These are phyloP conservation scores for Colletotrichum lini DNA, from an alignment of 2,329 filamentous ascomycete genomes.

Conservation along the genomic window DNA sequence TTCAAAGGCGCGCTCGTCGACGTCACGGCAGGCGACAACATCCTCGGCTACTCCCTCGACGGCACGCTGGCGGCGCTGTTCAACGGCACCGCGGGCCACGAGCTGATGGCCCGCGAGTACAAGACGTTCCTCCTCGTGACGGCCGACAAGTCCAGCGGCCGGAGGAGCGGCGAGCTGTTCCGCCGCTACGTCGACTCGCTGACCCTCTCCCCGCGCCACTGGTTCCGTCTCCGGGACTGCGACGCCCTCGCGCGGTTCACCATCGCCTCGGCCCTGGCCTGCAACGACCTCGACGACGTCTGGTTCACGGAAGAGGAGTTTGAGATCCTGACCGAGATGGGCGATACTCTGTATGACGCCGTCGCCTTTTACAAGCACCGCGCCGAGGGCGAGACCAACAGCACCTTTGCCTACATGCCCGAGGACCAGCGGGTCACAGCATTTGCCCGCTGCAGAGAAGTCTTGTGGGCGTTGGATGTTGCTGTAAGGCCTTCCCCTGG, in stretches of 20 bases:
- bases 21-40: not conserved
- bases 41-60: not conserved
- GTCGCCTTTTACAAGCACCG: constrained; percentile 48
- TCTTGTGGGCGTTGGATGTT: not conserved
- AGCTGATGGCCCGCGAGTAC: not conserved
- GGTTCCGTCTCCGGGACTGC: not conserved
- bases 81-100: not conserved
- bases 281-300: not conserved
- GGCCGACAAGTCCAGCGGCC: not conserved
- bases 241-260: not conserved
- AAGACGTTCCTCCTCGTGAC: not conserved
- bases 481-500: too few species aligned
- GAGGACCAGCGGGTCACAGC: constrained; percentile 9
- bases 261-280: not conserved
- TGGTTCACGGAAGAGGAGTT: not conserved
- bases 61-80: not conserved
- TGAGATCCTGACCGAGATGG: constrained; percentile 28
- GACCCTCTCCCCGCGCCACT: not conserved
- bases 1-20: not conserved
- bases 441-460: constrained; percentile 31
- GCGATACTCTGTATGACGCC: constrained; percentile 47
- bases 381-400: constrained; percentile 48
- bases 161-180: not conserved
- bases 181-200: not conserved
- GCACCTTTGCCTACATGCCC: constrained; percentile 46